Evolutionary conservation across 2,329 filamentous ascomycete species (phyloP).

Genomic region (Albophoma yamanashiensis): DNA sequence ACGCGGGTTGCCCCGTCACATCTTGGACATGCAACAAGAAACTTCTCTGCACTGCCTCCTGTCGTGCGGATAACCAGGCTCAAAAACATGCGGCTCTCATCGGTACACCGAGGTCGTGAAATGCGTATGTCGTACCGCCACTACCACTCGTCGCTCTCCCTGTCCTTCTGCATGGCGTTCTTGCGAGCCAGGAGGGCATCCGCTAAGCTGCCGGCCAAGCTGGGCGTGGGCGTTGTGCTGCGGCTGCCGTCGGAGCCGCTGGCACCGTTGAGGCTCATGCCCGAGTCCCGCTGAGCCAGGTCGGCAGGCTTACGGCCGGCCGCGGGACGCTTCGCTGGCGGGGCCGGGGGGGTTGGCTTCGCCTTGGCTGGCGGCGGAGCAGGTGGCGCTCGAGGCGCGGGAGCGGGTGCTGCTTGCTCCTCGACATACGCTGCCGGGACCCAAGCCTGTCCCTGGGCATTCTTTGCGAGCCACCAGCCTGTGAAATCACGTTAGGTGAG

Average conservation of each 20-base stretch:
- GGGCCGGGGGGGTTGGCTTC: conserved; percentile 66
- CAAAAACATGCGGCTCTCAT: background rate
- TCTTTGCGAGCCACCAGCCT: conserved; percentile 97
- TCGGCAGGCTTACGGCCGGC: conserved; percentile 61
- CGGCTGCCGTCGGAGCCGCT: conserved; percentile 52
- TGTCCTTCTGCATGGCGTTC: conserved; percentile 61
- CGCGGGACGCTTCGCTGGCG: conserved; percentile 70
- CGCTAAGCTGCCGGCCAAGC: conserved; percentile 62
- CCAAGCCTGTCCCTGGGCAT: conserved; percentile 69
- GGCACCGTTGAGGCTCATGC: conserved; percentile 48
- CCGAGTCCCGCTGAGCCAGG: conserved; percentile 61
- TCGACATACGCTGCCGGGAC: conserved; percentile 89
- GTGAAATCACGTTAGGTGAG: conserved; percentile 19
- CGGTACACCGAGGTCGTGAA: background rate
- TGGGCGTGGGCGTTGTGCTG: conserved; percentile 61
- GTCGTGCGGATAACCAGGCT: background rate
- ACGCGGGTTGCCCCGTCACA: background rate
- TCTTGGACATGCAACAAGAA: background rate
- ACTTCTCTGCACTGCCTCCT: background rate
- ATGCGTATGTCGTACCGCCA: background rate
- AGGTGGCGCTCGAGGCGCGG: conserved; percentile 52
- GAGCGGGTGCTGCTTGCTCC: conserved; percentile 58
- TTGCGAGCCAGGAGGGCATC: conserved; percentile 70
- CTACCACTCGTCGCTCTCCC: conserved; percentile 62
- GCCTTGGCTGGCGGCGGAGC: conserved; percentile 45